Percentiles rank a stretch among this genome's conserved stretches.
Conservation (phyloP, 805 yeast genomes). For the Myxozyma mucilagina region DNA sequence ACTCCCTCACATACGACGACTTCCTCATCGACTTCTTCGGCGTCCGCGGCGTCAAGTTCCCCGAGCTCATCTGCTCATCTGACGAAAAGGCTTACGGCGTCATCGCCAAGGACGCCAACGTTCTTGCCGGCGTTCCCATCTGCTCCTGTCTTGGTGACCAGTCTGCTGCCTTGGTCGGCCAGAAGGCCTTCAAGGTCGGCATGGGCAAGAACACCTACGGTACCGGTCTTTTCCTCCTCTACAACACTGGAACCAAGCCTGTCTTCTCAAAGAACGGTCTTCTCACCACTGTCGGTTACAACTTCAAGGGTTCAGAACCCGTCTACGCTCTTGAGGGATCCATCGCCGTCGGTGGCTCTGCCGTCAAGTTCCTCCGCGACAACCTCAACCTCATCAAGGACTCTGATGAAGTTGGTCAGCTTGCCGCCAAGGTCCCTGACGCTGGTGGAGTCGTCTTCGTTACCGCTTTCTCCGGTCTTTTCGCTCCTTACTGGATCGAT, state of each 20-base stretch:
- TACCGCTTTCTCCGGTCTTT: constrained; percentile 91
- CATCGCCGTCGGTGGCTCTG: constrained; percentile 93
- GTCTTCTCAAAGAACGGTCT: constrained; percentile 77
- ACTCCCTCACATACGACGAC: constrained; percentile 71
- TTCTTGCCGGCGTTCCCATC: constrained; percentile 66
- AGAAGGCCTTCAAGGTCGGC: constrained; percentile 78
- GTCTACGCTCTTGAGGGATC: constrained; percentile 93
- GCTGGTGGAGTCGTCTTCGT: constrained; percentile 93
- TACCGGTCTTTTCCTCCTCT: constrained; percentile 88
- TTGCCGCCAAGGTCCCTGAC: constrained; percentile 77
- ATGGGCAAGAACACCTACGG: constrained; percentile 95
- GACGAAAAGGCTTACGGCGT: constrained; percentile 65
- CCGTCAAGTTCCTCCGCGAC: constrained; percentile 91
- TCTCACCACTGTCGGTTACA: constrained; percentile 84
- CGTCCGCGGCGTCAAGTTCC: constrained; percentile 60
- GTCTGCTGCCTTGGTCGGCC: constrained; percentile 90
- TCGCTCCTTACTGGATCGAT: constrained; percentile 95
- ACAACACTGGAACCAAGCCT: constrained; percentile 77
- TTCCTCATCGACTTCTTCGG: constrained; percentile 77
- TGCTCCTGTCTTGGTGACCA: constrained; percentile 94
- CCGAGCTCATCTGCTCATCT: constrained; percentile 76
- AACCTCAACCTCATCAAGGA: constrained; percentile 78
- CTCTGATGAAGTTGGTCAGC: constrained; percentile 85
- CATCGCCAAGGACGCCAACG: constrained; percentile 49
- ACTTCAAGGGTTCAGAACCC: constrained; percentile 76